phyloP scores from a whole-genome alignment of 2,329 filamentous ascomycete species.

The Apiospora rasikravindrae region DNA sequence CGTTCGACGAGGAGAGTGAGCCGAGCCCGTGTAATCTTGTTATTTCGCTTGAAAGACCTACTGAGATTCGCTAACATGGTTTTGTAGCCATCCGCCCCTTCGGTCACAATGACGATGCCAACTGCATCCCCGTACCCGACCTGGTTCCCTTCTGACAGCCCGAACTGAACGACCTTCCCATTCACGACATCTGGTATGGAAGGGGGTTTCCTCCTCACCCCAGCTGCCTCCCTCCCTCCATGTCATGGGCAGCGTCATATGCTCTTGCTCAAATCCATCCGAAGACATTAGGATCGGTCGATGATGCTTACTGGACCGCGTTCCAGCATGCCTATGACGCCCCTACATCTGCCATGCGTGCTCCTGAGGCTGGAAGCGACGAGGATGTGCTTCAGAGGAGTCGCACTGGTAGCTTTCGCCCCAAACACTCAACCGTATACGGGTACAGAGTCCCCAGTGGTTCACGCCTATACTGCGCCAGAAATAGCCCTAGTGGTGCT shows the following conservation, averaged over 20 bases:
- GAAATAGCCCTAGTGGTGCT: background rate
- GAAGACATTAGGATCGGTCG: no score
- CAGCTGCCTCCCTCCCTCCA: background rate
- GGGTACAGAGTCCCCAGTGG: background rate
- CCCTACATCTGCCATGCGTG: background rate
- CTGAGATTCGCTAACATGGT: background rate
- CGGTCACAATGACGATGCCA: background rate
- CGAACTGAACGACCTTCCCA: background rate
- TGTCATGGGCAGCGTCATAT: conserved; percentile 34
- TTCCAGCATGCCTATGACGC: background rate
- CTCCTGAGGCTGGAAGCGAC: background rate
- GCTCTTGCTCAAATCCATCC: background rate
- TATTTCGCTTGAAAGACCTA: background rate
- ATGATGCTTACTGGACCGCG: conserved; percentile 16
- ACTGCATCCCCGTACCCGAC: background rate
- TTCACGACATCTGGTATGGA: background rate
- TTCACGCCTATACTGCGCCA: no score
- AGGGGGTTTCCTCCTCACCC: background rate
- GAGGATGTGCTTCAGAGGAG: no score
- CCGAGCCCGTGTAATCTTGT: background rate
- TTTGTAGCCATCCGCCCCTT: background rate
- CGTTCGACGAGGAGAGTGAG: background rate
- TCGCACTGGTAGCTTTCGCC: background rate
- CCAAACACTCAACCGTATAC: background rate
- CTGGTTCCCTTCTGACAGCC: background rate